phyloP scores from a whole-genome alignment of 306 rosid genomes.

The Sicyos baderoa region DNA sequence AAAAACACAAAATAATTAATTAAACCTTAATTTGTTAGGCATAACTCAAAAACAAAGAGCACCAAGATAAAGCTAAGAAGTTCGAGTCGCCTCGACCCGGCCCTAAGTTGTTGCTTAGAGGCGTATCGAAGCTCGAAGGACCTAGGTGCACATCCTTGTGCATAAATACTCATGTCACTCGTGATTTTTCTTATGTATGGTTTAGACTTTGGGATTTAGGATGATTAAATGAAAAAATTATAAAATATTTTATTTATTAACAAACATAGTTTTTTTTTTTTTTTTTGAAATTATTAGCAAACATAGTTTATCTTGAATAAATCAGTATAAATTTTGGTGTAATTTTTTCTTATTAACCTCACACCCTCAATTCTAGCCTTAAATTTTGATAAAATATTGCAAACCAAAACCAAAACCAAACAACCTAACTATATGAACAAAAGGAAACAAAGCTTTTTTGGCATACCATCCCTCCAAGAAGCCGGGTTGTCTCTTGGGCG shows the following conservation, averaged over 20 bases:
- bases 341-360: background rate
- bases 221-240: too few relatives aligned
- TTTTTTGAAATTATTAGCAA: too few relatives aligned
- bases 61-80: background rate
- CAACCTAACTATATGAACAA: background rate
- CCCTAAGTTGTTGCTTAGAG: background rate
- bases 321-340: too few relatives aligned
- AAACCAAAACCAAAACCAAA: background rate
- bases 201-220: too few relatives aligned
- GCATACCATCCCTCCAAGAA: slow-evolving; percentile 79
- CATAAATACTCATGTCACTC: background rate
- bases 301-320: background rate
- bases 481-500: slow-evolving; percentile 39
- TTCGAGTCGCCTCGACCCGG: background rate
- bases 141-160: background rate
- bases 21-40: background rate
- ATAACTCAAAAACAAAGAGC: background rate
- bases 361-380: background rate
- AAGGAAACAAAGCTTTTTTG: background rate
- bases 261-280: too few relatives aligned
- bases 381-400: background rate
- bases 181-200: too few relatives aligned
- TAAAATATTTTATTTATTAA: too few relatives aligned
- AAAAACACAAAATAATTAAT: slow-evolving; percentile 16
- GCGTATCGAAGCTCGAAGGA: background rate